These are phyloP conservation scores for Ophiocordyceps camponoti-saundersi DNA, from an alignment of 2,329 filamentous ascomycete species.

Conservation along the genomic window DNA sequence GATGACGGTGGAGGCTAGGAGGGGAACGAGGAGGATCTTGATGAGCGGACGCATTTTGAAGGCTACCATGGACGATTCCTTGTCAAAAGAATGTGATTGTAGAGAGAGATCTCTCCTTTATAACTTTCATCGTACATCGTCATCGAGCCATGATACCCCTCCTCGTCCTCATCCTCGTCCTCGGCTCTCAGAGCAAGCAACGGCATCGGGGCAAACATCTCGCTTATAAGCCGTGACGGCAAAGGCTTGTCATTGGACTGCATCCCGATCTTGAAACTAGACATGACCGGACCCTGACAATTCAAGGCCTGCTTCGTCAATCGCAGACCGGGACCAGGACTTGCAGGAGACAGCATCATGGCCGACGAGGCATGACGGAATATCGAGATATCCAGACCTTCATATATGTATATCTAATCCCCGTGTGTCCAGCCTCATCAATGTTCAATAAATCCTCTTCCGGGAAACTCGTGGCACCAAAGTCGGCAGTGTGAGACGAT, in stretches of 20 bases:
- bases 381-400: background rate
- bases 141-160: background rate
- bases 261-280: background rate
- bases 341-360: background rate
- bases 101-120: background rate
- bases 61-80: too few species aligned
- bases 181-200: background rate
- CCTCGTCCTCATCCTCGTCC: background rate
- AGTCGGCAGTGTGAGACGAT: background rate
- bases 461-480: background rate
- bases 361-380: background rate
- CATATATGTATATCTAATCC: background rate
- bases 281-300: too few species aligned
- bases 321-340: background rate
- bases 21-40: background rate
- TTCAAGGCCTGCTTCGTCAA: background rate
- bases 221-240: background rate
- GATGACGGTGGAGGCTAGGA: background rate
- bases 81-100: background rate
- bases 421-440: background rate
- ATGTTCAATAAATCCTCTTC: background rate
- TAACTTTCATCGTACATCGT: background rate
- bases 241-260: background rate
- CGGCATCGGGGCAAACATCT: conserved; percentile 1
- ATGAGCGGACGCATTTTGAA: background rate